Percentiles rank a stretch among this genome's conserved stretches.
These are phyloP conservation scores for Glaciozyma martinii DNA, from an alignment of 768 basidiomycete genomes.

Conservation along the genomic window DNA sequence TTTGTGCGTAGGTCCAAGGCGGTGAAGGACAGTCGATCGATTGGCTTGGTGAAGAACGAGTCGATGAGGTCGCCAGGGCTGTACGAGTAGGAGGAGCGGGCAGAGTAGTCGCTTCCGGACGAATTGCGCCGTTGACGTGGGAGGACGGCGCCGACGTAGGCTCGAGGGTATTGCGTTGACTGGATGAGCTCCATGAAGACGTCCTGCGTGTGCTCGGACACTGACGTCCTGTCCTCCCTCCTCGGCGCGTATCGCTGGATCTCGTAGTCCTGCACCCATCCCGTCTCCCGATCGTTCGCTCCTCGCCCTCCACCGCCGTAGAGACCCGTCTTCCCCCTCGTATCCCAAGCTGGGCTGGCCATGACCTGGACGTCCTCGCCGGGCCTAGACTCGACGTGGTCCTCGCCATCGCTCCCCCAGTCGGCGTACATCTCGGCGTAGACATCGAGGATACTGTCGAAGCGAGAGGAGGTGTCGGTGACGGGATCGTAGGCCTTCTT, in stretches of 20 bases:
- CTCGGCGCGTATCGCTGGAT: neutral
- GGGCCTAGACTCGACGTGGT: neutral
- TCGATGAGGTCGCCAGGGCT: slow-evolving; percentile 14
- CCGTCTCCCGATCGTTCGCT: slow-evolving; percentile 27
- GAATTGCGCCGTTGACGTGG: slow-evolving; percentile 6
- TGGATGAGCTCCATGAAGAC: too few relatives aligned
- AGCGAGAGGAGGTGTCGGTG: neutral
- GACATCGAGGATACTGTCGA: slow-evolving; percentile 23
- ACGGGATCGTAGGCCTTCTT: neutral
- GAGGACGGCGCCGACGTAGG: too few relatives aligned
- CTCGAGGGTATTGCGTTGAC: too few relatives aligned
- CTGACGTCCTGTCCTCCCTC: neutral
- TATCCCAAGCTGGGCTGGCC: slow-evolving; percentile 10
- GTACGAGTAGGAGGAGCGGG: neutral
- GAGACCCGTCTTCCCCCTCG: slow-evolving; percentile 23
- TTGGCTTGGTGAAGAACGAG: neutral
- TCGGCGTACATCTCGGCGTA: slow-evolving; percentile 27
- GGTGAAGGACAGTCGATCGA: too few relatives aligned
- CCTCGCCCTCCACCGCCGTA: slow-evolving; percentile 29
- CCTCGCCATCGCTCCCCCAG: neutral
- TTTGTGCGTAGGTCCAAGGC: too few relatives aligned
- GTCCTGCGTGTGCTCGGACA: too few relatives aligned
- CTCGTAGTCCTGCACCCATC: slow-evolving; percentile 19
- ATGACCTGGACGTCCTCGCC: neutral
- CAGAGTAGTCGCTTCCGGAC: slow-evolving; percentile 7